These are phyloP conservation scores for Pseudogymnoascus sp. DNA, from an alignment of 2,329 filamentous ascomycete species.

Conservation along the genomic window DNA sequence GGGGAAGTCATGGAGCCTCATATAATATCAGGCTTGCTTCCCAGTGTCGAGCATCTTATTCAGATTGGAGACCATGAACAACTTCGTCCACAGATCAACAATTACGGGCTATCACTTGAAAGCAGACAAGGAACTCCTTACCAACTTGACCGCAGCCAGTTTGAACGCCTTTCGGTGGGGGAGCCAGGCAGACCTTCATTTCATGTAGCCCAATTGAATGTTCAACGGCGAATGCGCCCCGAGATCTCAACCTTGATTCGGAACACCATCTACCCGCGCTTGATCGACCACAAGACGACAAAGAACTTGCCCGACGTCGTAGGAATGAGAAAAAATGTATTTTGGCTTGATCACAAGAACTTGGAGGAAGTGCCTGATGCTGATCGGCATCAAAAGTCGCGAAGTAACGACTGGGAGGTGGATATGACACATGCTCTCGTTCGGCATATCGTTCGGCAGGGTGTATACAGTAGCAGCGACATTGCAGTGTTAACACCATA, in stretches of 20 bases:
- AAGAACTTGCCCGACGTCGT: slow-evolving; percentile 19
- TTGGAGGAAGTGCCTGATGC: slow-evolving; percentile 15
- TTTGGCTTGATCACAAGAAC: slow-evolving; percentile 23
- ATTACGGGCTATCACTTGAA: slow-evolving; percentile 7
- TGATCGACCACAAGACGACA: slow-evolving; percentile 19
- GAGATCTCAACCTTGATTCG: slow-evolving; percentile 23
- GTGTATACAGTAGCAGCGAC: slow-evolving; percentile 49
- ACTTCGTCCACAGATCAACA: slow-evolving; percentile 30
- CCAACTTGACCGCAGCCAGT: slow-evolving; percentile 24
- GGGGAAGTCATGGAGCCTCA: slow-evolving; percentile 32
- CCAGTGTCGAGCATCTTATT: slow-evolving; percentile 28
- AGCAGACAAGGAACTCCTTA: slow-evolving; percentile 12
- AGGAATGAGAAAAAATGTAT: slow-evolving; percentile 24
- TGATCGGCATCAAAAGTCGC: slow-evolving; percentile 15
- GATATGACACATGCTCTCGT: slow-evolving; percentile 57
- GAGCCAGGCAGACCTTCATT: slow-evolving; percentile 14
- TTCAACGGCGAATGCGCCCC: slow-evolving; percentile 26
- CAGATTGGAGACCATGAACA: slow-evolving; percentile 38
- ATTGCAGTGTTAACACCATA: slow-evolving; percentile 68
- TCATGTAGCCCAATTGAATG: slow-evolving; percentile 22
- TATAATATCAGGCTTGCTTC: slow-evolving; percentile 18
- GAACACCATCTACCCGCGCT: slow-evolving; percentile 19
- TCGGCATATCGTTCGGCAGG: slow-evolving; percentile 58
- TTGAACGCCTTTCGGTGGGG: slow-evolving; percentile 22
- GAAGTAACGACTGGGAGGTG: slow-evolving; percentile 51